phyloP scores from a whole-genome alignment of 2,329 filamentous ascomycete genomes.

The Dactylellina drechsleri region DNA sequence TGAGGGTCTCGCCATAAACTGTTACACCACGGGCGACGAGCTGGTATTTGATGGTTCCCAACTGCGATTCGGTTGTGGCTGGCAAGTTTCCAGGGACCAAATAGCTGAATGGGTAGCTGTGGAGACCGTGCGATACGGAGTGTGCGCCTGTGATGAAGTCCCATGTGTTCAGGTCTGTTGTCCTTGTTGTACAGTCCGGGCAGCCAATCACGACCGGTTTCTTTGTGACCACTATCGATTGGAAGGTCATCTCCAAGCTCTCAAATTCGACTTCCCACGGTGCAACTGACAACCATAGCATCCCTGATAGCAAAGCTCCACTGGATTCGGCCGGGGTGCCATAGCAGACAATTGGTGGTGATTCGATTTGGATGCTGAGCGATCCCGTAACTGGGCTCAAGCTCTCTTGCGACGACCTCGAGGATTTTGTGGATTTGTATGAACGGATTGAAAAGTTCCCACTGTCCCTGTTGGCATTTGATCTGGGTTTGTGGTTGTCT shows the following conservation, averaged over 20 bases:
- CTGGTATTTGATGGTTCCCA: conserved; percentile 80
- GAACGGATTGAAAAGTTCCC: conserved; percentile 45
- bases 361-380: conserved; percentile 71
- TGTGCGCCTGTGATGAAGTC: conserved; percentile 72
- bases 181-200: conserved; percentile 76
- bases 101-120: conserved; percentile 88
- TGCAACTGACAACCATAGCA: conserved; percentile 79
- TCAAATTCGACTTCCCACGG: conserved; percentile 73
- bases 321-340: conserved; percentile 78
- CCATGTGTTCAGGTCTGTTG: conserved; percentile 81
- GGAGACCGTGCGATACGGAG: conserved; percentile 67
- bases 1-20: conserved; percentile 71
- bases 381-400: conserved; percentile 34
- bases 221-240: conserved; percentile 78
- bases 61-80: conserved; percentile 77
- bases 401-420: conserved; percentile 50
- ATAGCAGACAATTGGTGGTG: conserved; percentile 85
- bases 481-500: conserved; percentile 27
- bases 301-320: conserved; percentile 85
- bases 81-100: conserved; percentile 87
- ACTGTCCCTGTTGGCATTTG: conserved; percentile 22
- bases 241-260: conserved; percentile 76
- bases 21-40: conserved; percentile 75
- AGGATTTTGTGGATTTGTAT: conserved; percentile 46
- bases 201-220: conserved; percentile 84